Percentiles rank a stretch among this genome's conserved stretches.
Conservation (phyloP, 1,139 yeast species). For the Taphrina wiesneri region DNA sequence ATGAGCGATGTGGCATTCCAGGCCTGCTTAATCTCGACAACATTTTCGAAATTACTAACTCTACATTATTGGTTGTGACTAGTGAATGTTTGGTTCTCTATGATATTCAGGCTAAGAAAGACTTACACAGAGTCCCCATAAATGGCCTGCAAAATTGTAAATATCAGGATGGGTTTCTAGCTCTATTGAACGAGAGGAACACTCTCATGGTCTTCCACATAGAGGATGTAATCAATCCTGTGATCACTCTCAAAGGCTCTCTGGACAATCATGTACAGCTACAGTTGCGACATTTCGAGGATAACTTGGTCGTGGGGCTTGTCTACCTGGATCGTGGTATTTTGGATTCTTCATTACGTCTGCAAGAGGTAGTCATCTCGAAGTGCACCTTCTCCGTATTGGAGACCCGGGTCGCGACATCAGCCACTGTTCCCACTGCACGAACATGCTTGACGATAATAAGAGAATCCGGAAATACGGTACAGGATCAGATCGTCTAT, state of each 20-base stretch:
- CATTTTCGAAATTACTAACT: background rate
- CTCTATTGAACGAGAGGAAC: background rate
- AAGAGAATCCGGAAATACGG: background rate
- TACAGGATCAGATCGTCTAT: slow-evolving; percentile 1
- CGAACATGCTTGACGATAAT: background rate
- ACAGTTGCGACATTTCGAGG: background rate
- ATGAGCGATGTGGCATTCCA: background rate
- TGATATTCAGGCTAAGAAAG: background rate
- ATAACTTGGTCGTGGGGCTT: background rate
- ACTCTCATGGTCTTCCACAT: background rate
- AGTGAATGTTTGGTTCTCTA: background rate
- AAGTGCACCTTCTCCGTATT: background rate
- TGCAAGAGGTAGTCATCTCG: slow-evolving; percentile 1
- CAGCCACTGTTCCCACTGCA: background rate
- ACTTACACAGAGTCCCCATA: background rate
- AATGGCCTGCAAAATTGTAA: background rate
- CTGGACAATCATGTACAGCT: background rate
- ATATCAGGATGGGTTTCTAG: background rate
- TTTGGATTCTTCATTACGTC: background rate
- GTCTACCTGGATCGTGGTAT: background rate
- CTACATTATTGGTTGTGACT: background rate
- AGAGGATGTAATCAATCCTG: background rate
- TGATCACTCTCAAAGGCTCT: background rate
- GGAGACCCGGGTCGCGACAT: background rate
- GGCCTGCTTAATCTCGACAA: background rate